Evolutionary conservation across 257 asterid species (phyloP), one percentile per base, ranked within the genome.

Genomic region (Solanum ossicruentum): DNA sequence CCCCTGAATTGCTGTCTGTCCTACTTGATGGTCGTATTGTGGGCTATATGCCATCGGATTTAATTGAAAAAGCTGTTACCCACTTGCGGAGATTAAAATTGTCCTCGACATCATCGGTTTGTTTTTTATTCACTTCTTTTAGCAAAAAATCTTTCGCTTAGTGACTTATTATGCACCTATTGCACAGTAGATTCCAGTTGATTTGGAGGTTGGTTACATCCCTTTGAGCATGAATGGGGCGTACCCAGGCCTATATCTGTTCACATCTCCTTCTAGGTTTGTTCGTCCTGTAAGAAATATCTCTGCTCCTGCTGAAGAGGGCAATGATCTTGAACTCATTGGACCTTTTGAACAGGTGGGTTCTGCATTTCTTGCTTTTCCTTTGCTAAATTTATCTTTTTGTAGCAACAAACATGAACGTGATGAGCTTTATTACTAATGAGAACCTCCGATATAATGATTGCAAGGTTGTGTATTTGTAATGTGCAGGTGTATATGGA

Each of bases 171-270:
- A 28, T 82, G 84, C 82, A 67, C 82, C 43, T 57, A 54, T 10
- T 80, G 61, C n/a, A 60, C 73, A 67, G 21, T 93, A 96, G 99
- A 93, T 96, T 87, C 99, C 98, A 65, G 90, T 93, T 83, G 99
- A 96, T 89, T 97, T 96, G 85, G 99, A 96, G 93, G 97, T 96
- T 91, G 99, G 99, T 70, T 92, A 92, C 89, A 85, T 96, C 89
- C 99, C 99, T 84, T 87, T 93, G 87, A 96, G 98, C 93, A 91
- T 92, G 92, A 92, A 95, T 57, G 99, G 98, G 78, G 94, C 98
- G 75, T 96, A 92, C 87, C 99, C 99, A 85, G 99, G 98, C 60
- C 86, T 96, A 58, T 93, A 86, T 88, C 87, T 96, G 84, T 96
- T 91, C 88, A 93, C 98, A 57, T 92, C 93, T 78, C 97, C 99